Base-by-base conservation (phyloP, 1,139 yeast species). In the Scheffersomyces insectosa region DNA sequence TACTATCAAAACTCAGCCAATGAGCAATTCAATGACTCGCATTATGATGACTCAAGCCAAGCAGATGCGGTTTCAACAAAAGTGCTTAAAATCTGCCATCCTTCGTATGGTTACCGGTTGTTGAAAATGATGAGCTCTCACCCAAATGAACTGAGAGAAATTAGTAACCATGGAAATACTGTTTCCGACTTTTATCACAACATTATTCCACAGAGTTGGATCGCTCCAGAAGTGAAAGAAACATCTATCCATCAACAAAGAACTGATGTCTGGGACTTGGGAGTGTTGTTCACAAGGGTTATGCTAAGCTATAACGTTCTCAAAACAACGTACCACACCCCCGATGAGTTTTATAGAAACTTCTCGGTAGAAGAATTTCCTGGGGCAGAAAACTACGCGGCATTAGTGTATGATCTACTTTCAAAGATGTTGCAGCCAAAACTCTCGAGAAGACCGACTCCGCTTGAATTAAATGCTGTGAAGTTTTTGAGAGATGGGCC, bases 181-280 rank as follows among this genome's bases (percentile, higher is more conserved):
- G 57, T 54, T 16, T 40, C 55, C 23, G 42, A 4, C 58, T 31
- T 31, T 20, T 31, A 31, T 20, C 34, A 31, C 11, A 31, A 10
- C 23, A 31, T 56, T 28, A 56, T 60, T 8, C 72, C 77, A 1
- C 46, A 48, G 5, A 51, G 51, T 0, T 90, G 97, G 97, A 66
- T 65, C 9, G 93, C 97, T 0, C 97, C 98, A 0, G 97, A 90
- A 58, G 55, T 85, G 12, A 57, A 63, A 5, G 66, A 61, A 0
- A 65, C 67, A 11, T 68, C 62, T 33, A 52, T 63, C 13, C 84
- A 85, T 9, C 87, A 85, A 44, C 72, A 88, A 36, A 88, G 89
- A 58, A 83, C 97, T 0, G 99, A 95, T 65, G 85, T 95, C 5
- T 93, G 97, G 97, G 87, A 88, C 54, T 68, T 91, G 39, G 99